Percentiles rank a stretch among this genome's conserved stretches.
Conservation (phyloP, 768 basidiomycete genomes). For the Agrocybe pediades region DNA sequence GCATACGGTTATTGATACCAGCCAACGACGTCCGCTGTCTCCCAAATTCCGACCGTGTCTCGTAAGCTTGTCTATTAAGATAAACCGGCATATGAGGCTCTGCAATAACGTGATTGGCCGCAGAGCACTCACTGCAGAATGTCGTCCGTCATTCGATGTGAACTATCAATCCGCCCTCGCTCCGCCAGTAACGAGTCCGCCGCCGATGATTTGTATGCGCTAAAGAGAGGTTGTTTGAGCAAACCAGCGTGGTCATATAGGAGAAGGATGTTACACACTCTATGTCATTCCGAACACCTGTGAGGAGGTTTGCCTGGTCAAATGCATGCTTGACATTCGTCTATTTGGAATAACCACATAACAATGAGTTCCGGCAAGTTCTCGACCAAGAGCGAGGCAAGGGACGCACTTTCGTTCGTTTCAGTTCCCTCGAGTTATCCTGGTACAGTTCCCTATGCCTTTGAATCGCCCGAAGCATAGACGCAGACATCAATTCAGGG, state of each 20-base stretch:
- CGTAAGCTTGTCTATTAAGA: conserved; percentile 85
- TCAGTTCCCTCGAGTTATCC: conserved; percentile 84
- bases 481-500: conserved; percentile 73
- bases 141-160: conserved; percentile 93
- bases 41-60: conserved; percentile 90
- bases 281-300: conserved; percentile 93
- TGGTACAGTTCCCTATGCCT: conserved; percentile 88
- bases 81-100: not conserved
- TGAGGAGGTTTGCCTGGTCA: conserved; percentile 85
- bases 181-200: conserved; percentile 88
- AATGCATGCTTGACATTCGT: conserved; percentile 80
- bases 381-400: not conserved
- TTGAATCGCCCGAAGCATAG: conserved; percentile 87
- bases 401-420: conserved; percentile 73
- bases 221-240: too few species aligned
- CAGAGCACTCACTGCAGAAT: conserved; percentile 69
- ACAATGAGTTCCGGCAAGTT: conserved; percentile 21
- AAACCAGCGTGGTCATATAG: too few species aligned
- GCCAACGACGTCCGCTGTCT: conserved; percentile 76
- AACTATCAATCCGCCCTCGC: conserved; percentile 86
- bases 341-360: conserved; percentile 27
- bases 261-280: conserved; percentile 66
- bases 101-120: not conserved
- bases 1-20: conserved; percentile 84
- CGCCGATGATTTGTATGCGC: conserved; percentile 88